phyloP scores from a whole-genome alignment of 1,284 basidiomycete species.

The Boletus mariae region DNA sequence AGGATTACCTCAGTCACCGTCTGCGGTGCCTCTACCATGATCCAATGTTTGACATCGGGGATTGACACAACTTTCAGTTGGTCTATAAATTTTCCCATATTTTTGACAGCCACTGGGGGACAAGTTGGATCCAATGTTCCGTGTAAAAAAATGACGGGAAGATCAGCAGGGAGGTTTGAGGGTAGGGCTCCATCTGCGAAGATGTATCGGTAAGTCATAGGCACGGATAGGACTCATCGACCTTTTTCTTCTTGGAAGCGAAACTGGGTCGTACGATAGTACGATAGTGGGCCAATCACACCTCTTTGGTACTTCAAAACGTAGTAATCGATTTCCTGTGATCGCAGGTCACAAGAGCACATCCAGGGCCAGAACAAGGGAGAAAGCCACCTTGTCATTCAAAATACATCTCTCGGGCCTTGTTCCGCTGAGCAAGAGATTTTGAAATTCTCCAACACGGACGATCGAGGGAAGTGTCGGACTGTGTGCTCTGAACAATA shows the following conservation, averaged over 20 bases:
- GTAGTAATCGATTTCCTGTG: slow-evolving; percentile 54
- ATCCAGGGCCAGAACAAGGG: not conserved
- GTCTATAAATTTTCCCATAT: slow-evolving; percentile 46
- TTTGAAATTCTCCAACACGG: slow-evolving; percentile 8
- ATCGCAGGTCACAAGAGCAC: not conserved
- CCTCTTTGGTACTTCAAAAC: slow-evolving; percentile 42
- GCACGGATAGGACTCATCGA: slow-evolving; percentile 15
- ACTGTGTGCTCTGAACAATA: slow-evolving; percentile 4
- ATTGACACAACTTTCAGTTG: slow-evolving; percentile 48
- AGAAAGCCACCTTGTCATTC: slow-evolving; percentile 16
- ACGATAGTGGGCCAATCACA: slow-evolving; percentile 68
- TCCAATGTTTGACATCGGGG: slow-evolving; percentile 60
- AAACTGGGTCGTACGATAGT: slow-evolving; percentile 57
- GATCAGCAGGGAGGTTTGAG: slow-evolving; percentile 38
- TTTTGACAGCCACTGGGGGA: slow-evolving; percentile 35
- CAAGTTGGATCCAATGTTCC: slow-evolving; percentile 51
- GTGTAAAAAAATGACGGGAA: slow-evolving; percentile 61
- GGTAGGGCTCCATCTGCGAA: slow-evolving; percentile 36
- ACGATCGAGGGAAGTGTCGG: not conserved
- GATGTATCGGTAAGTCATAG: slow-evolving; percentile 1
- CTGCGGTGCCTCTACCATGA: slow-evolving; percentile 58
- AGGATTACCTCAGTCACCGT: slow-evolving; percentile 45
- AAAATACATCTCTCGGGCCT: slow-evolving; percentile 17
- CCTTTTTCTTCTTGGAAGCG: slow-evolving; percentile 65
- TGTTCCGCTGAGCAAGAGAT: slow-evolving; percentile 4